phyloP scores from a whole-genome alignment of 352 stramenopile species.

The Globisporangium spiculum region DNA sequence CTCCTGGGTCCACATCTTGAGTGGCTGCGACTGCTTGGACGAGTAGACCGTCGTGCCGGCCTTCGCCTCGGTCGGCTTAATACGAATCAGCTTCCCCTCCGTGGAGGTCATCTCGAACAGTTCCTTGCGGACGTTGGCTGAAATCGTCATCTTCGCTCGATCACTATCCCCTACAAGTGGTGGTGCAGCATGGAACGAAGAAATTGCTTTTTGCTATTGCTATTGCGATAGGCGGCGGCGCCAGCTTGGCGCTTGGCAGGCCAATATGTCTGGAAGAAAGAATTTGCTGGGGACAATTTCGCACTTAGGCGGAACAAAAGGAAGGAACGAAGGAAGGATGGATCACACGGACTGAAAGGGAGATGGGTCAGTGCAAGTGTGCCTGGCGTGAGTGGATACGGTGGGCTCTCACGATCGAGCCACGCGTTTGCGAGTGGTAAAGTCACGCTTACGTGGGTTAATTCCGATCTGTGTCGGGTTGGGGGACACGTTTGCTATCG shows the following conservation, averaged over 20 bases:
- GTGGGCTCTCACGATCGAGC: slow-evolving; percentile 16
- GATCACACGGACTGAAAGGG: slow-evolving; percentile 21
- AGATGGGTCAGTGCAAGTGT: slow-evolving; percentile 2
- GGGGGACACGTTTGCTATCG: neutral
- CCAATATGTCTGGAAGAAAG: neutral
- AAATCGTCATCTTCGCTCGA: slow-evolving; percentile 73
- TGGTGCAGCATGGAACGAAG: slow-evolving; percentile 18
- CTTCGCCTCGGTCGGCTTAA: slow-evolving; percentile 83
- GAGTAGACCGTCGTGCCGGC: slow-evolving; percentile 82
- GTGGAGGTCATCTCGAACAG: slow-evolving; percentile 79
- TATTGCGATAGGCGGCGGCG: neutral
- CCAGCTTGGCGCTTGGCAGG: slow-evolving; percentile 10
- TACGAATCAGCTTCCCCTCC: slow-evolving; percentile 81
- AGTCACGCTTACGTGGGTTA: neutral
- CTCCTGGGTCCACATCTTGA: slow-evolving; percentile 85
- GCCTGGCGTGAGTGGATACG: slow-evolving; percentile 32
- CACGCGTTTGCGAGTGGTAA: neutral
- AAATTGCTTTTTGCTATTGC: slow-evolving; percentile 18
- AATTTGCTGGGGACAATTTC: slow-evolving; percentile 24
- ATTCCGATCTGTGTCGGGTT: neutral
- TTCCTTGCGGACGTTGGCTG: slow-evolving; percentile 81
- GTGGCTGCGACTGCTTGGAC: slow-evolving; percentile 77
- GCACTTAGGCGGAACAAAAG: slow-evolving; percentile 39
- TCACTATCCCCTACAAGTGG: neutral
- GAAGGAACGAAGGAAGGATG: slow-evolving; percentile 25